A percentile compares a stretch with the other conserved stretches of the same genome.
Evolutionary conservation across 2,329 filamentous ascomycete genomes (phyloP).

Genomic region (Aspergillus proliferans): DNA sequence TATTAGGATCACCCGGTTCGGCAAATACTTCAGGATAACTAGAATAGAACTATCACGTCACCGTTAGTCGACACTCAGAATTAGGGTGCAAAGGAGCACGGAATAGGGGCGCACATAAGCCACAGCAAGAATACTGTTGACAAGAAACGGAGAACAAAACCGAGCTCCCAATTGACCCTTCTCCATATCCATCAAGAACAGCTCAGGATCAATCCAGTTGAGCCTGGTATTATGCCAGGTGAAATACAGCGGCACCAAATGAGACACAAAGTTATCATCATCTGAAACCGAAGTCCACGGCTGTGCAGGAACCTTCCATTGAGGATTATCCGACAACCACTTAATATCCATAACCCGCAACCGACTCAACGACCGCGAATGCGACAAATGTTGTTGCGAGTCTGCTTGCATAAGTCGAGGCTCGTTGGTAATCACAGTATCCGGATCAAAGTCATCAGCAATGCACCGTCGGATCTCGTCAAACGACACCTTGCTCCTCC

Average conservation of each 20-base stretch:
- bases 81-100: background rate
- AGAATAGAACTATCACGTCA: slow-evolving; percentile 6
- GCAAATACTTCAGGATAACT: slow-evolving; percentile 15
- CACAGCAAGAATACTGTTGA: slow-evolving; percentile 22
- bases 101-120: slow-evolving; percentile 12
- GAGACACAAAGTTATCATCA: slow-evolving; percentile 25
- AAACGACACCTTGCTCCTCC: too few species aligned
- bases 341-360: slow-evolving; percentile 9
- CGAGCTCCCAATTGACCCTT: slow-evolving; percentile 12
- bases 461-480: background rate
- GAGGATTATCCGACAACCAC: slow-evolving; percentile 10
- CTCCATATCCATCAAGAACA: slow-evolving; percentile 27
- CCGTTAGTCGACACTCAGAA: background rate
- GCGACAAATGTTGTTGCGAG: too few species aligned
- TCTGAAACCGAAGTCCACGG: slow-evolving; percentile 28
- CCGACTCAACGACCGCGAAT: background rate
- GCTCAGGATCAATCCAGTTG: slow-evolving; percentile 19
- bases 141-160: slow-evolving; percentile 26
- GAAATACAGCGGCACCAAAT: slow-evolving; percentile 20
- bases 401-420: too few species aligned
- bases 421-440: too few species aligned
- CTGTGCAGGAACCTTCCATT: slow-evolving; percentile 12
- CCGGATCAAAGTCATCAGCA: background rate
- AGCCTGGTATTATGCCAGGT: slow-evolving; percentile 17
- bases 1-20: slow-evolving; percentile 7